A percentile compares a stretch with the other conserved stretches of the same genome.
Evolutionary conservation across 2,329 filamentous ascomycete species (phyloP).

Genomic region (Penicillium sp.): DNA sequence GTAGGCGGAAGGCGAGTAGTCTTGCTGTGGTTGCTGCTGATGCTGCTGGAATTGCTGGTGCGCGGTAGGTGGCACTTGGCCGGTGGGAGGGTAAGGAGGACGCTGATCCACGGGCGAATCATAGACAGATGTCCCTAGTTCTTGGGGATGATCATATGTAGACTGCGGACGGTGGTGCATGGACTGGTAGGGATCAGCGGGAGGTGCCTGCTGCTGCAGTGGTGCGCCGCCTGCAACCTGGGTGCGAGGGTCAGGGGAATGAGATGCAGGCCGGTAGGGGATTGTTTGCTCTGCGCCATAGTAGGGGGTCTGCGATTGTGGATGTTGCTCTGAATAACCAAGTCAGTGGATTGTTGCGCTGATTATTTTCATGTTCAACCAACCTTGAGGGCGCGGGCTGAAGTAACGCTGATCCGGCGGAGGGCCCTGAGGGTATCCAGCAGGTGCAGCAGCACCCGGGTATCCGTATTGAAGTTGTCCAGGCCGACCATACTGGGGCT

Average conservation of each 20-base stretch:
- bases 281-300: constrained; percentile 59
- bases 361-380: constrained; percentile 7
- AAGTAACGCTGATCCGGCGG: constrained; percentile 67
- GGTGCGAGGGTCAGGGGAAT: constrained; percentile 42
- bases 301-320: constrained; percentile 58
- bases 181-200: constrained; percentile 45
- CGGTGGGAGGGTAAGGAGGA: constrained; percentile 32
- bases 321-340: constrained; percentile 23
- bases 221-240: constrained; percentile 33
- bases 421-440: constrained; percentile 36
- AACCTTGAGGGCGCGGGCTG: constrained; percentile 52
- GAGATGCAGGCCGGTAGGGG: constrained; percentile 40
- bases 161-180: constrained; percentile 60
- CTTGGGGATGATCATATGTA: constrained; percentile 70
- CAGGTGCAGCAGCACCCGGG: constrained; percentile 27
- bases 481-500: constrained; percentile 69
- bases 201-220: constrained; percentile 51
- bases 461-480: constrained; percentile 38
- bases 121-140: constrained; percentile 74
- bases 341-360: not conserved
- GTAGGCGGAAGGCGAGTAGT: constrained; percentile 44
- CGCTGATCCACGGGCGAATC: constrained; percentile 64
- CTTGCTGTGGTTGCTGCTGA: constrained; percentile 31
- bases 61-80: constrained; percentile 25
- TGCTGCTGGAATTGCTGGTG: constrained; percentile 36